These are phyloP conservation scores for Saururus chinensis DNA, from an alignment of 164 flowering plant species.

Conservation along the genomic window DNA sequence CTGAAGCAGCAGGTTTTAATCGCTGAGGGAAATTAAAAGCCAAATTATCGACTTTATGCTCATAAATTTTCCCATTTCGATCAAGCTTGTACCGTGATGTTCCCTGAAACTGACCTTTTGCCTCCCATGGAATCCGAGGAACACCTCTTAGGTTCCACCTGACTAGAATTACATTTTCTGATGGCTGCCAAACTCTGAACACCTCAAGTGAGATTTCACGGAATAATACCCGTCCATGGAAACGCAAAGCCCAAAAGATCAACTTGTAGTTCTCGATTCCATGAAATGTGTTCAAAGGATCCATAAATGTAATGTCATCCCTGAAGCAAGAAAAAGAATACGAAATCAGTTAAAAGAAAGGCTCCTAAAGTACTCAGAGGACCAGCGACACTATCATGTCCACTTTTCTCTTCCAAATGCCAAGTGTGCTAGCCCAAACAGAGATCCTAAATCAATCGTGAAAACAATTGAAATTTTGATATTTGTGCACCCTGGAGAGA, in stretches of 20 bases:
- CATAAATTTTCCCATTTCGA: constrained; percentile 73
- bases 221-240: constrained; percentile 70
- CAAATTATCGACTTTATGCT: constrained; percentile 81
- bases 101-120: constrained; percentile 77
- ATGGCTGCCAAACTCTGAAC: constrained; percentile 72
- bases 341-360: not conserved
- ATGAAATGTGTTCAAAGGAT: constrained; percentile 76
- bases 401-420: not conserved
- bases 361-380: not conserved
- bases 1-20: constrained; percentile 57
- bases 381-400: not conserved
- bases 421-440: too few species aligned
- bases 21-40: constrained; percentile 68
- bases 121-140: constrained; percentile 98
- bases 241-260: constrained; percentile 84
- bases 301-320: constrained; percentile 73
- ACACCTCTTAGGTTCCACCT: constrained; percentile 79
- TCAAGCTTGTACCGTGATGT: constrained; percentile 82
- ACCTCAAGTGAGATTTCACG: constrained; percentile 65
- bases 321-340: constrained; percentile 24
- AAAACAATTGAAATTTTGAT: too few species aligned
- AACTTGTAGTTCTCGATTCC: constrained; percentile 82
- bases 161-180: constrained; percentile 67
- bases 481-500: too few species aligned
- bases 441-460: too few species aligned